Percentiles rank a stretch among this genome's conserved stretches.
These are phyloP conservation scores for Aspergillus quadrilineatus DNA, from an alignment of 2,329 filamentous ascomycete species.

Conservation along the genomic window DNA sequence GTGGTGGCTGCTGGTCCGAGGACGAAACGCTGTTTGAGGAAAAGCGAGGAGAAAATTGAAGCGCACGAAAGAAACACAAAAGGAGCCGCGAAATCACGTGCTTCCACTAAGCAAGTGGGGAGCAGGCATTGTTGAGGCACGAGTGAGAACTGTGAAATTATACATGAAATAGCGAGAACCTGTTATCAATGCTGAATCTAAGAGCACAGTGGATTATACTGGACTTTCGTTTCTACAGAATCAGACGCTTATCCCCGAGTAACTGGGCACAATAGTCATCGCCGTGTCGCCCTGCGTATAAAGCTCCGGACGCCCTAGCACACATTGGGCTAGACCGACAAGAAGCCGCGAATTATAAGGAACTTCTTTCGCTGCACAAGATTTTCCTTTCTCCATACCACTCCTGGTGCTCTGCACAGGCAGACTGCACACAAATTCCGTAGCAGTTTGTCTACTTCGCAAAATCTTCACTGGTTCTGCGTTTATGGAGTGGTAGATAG, in stretches of 20 bases:
- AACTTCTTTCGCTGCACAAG: slow-evolving; percentile 17
- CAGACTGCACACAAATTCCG: slow-evolving; percentile 28
- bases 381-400: slow-evolving; percentile 32
- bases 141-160: neutral
- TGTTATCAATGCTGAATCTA: too few species aligned
- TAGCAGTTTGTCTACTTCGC: slow-evolving; percentile 33
- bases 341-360: slow-evolving; percentile 19
- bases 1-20: slow-evolving; percentile 15
- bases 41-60: slow-evolving; percentile 20
- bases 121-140: neutral
- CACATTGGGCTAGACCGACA: slow-evolving; percentile 21
- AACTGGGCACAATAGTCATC: too few species aligned
- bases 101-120: neutral
- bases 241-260: too few species aligned
- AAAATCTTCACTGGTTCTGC: slow-evolving; percentile 42
- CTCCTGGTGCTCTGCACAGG: slow-evolving; percentile 43
- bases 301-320: slow-evolving; percentile 14
- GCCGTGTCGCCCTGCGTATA: neutral
- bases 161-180: too few species aligned
- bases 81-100: slow-evolving; percentile 24
- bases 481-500: slow-evolving; percentile 61
- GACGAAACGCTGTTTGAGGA: slow-evolving; percentile 10
- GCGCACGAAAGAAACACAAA: slow-evolving; percentile 19
- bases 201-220: too few species aligned
- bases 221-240: too few species aligned